These are phyloP conservation scores for Phanerodontia chrysosporium DNA, from an alignment of 768 basidiomycete genomes.

Conservation along the genomic window DNA sequence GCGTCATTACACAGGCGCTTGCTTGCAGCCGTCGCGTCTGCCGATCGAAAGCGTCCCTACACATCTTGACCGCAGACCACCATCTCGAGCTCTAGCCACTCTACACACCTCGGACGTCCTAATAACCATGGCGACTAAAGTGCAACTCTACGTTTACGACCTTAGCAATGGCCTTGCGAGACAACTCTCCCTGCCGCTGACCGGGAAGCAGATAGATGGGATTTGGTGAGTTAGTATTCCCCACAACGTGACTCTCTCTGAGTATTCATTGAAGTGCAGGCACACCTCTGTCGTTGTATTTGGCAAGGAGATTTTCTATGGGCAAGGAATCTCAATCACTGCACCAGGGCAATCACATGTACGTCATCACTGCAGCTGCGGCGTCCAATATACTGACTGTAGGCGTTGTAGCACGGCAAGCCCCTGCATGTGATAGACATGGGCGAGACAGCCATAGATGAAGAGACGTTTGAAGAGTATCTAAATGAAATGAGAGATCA, in stretches of 20 bases:
- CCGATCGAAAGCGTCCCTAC: not conserved
- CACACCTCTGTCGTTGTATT: conserved; percentile 91
- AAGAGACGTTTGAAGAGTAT: conserved; percentile 85
- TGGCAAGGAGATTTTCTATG: conserved; percentile 85
- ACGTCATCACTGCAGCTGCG: conserved; percentile 23
- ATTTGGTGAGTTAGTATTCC: conserved; percentile 61
- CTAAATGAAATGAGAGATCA: conserved; percentile 66
- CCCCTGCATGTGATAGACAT: conserved; percentile 70
- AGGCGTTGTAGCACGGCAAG: conserved; percentile 55
- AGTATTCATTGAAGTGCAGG: conserved; percentile 40
- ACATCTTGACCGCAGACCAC: not conserved
- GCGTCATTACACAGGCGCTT: not conserved
- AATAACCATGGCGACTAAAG: conserved; percentile 28
- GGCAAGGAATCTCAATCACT: conserved; percentile 74
- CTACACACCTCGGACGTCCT: not conserved
- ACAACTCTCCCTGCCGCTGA: conserved; percentile 73
- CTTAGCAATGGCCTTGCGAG: conserved; percentile 84
- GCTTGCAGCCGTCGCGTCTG: not conserved
- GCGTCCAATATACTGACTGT: not conserved
- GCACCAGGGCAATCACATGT: conserved; percentile 81
- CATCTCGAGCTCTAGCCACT: not conserved
- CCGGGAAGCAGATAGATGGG: conserved; percentile 88
- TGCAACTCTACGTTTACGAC: conserved; percentile 88
- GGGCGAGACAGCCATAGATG: conserved; percentile 77
- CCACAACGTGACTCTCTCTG: not conserved